Evolutionary conservation across 176 grass and related monocot genomes (phyloP).

Genomic region (Lolium rigidum): DNA sequence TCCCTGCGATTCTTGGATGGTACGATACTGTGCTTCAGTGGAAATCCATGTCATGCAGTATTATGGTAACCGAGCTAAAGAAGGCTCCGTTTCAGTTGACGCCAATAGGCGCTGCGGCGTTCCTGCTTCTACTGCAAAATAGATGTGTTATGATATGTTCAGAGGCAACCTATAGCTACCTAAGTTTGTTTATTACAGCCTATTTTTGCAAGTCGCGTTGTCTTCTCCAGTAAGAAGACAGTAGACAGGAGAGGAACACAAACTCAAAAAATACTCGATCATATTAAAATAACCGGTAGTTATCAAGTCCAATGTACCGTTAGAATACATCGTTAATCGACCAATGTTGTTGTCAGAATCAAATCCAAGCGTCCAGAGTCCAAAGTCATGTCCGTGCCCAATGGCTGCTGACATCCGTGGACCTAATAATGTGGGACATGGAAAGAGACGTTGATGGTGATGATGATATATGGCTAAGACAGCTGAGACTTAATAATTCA

Average conservation of each 20-base stretch:
- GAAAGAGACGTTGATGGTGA: no score
- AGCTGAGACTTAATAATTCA: background rate
- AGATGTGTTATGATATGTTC: no score
- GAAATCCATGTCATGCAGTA: background rate
- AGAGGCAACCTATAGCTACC: background rate
- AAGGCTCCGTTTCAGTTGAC: no score
- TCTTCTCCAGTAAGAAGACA: background rate
- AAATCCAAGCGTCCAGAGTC: background rate
- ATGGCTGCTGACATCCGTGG: conserved; percentile 1
- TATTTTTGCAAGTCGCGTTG: no score
- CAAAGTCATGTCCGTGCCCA: conserved; percentile 23
- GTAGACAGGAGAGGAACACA: background rate
- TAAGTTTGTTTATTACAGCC: no score
- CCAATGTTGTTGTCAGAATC: background rate
- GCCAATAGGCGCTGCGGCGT: no score
- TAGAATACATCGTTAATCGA: background rate
- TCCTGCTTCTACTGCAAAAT: no score
- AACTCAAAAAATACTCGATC: background rate
- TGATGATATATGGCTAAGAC: no score
- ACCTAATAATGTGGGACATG: conserved; percentile 31
- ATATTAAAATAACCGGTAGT: no score
- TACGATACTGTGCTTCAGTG: conserved; percentile 12
- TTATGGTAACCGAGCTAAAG: no score
- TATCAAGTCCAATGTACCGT: no score
- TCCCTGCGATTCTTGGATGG: background rate